Evolutionary conservation across 257 asterid species (phyloP), one percentile per base, ranked within the genome.

Genomic region (Primulina huaijiensis): DNA sequence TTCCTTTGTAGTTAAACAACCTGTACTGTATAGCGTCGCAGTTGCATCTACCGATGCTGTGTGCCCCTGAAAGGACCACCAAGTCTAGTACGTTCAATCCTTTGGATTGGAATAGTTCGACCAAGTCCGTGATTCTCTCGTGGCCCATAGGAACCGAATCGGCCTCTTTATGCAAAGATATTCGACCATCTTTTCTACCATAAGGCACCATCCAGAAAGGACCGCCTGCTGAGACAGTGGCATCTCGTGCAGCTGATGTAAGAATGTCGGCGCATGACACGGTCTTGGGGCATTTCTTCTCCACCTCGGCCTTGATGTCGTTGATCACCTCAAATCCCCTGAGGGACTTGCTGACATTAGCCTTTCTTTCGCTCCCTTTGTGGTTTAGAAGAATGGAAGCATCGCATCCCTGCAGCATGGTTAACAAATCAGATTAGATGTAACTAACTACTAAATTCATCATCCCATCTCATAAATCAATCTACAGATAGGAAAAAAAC

Each of bases 11-110:
- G 82, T 84, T 80, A 79, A 34, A 87, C n/a, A 92, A 35, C 80
- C 97, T 75, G 65, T 71, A 27, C 67, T 86, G 96, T 34, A 92
- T 7, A 6, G 91, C 72, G 2, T 75, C 90, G 78, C 98, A 92
- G 30, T 84, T 73, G 63, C 75, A 75, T 80, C 86, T 82, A 4
- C 98, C 98, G 46, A 92, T 83, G 21, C 92, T 89, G 78, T 92
- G 98, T 2, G 96, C 94, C 19, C 98, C 98, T 0, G 92, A 84
- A 34, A 82, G 88, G n/a, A 79, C 78, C 8, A 82, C 92, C 59
- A 84, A 57, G 73, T 87, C 90, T 5, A 87, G 85, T 3, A 84
- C 25, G 73, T 79, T 84, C 19, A 87, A 64, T 0, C 88, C 92
- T 70, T 77, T 77, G 5, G 85, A 75, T 14, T 81, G 85, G 90